Evolutionary conservation across 2,329 filamentous ascomycete species (phyloP), one percentile per base, ranked within the genome.

Genomic region (Pseudocercospora macadamiae): DNA sequence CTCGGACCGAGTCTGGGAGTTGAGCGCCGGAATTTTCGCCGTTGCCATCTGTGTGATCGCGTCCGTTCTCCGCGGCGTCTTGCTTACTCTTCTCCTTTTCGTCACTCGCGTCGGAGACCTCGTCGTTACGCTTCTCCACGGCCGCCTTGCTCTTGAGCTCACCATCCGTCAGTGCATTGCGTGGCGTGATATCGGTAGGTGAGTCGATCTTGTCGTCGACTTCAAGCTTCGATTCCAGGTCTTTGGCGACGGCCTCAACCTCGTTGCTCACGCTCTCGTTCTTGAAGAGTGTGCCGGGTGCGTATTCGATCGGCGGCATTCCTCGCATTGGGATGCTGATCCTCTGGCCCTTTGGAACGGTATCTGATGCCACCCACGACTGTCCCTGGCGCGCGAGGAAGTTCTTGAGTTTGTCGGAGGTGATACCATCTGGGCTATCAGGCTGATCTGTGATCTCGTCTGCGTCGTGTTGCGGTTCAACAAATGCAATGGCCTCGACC

Each of bases 361-460:
- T 48, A 8, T 59, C 58, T n/a, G 62, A 60, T n/a, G 60, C 48
- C 34, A 69, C 51, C 61, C 63, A 70, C 48, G 56, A 57, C 36
- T 51, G 60, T 44, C 60, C 64, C 3, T 53, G 16, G 4, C 12
- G 34, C 23, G 48, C 51, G 14, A 70, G 61, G 32, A 64, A 62
- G 14, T 30, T 52, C 51, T 52, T 44, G 14, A 67, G 45, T 9
- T 21, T 16, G 8, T 34, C 14, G 26, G 19, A 58, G 18, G 48
- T 16, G 19, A 68, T 12, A 14, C 59, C 44, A 0, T 49, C n/a
- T 30, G 47, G 47, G n/a, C 47, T 49, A 21, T 34, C 47, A 16
- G 47, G 47, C 47, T 34, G 4, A 19, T 49, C 47, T 23, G 47
- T 49, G n/a, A 16, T 12, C 5, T 49, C 47, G 47, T 26, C 44